Evolutionary conservation across 2,329 filamentous ascomycete species (phyloP).

Genomic region (Apiospora arundinis): DNA sequence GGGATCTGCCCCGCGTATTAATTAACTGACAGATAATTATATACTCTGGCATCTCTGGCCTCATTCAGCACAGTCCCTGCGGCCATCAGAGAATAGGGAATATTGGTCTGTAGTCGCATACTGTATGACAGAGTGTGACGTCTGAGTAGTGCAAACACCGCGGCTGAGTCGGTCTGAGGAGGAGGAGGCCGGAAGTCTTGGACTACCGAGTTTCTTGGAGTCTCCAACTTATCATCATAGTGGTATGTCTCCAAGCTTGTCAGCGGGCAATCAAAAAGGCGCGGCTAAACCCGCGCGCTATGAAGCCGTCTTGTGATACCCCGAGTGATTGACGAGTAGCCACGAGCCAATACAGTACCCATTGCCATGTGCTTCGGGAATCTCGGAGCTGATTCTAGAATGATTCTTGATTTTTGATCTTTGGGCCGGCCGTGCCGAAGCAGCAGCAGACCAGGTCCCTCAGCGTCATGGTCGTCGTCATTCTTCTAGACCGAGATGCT

Average conservation of each 20-base stretch:
- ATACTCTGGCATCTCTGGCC: background rate
- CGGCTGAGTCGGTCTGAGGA: background rate
- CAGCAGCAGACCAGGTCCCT: background rate
- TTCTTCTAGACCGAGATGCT: background rate
- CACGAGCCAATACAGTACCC: background rate
- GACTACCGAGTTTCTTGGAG: background rate
- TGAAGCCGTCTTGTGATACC: slow-evolving; percentile 9
- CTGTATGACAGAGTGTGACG: background rate
- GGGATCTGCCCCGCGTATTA: background rate
- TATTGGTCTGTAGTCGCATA: background rate
- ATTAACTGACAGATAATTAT: background rate
- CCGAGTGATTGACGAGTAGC: background rate
- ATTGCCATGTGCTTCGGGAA: background rate
- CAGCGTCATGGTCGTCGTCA: background rate
- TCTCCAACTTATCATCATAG: background rate
- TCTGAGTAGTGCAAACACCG: background rate
- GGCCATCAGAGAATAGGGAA: background rate
- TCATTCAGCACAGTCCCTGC: background rate
- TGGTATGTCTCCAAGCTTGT: background rate
- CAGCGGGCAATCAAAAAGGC: slow-evolving; percentile 4
- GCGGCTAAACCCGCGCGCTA: slow-evolving; percentile 13
- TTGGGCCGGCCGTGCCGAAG: background rate
- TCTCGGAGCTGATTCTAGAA: background rate
- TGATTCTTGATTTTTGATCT: background rate
- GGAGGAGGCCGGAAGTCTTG: background rate